Evolutionary conservation across 2,329 filamentous ascomycete species (phyloP), one percentile per base, ranked within the genome.

Genomic region (Penicillium concentricum): DNA sequence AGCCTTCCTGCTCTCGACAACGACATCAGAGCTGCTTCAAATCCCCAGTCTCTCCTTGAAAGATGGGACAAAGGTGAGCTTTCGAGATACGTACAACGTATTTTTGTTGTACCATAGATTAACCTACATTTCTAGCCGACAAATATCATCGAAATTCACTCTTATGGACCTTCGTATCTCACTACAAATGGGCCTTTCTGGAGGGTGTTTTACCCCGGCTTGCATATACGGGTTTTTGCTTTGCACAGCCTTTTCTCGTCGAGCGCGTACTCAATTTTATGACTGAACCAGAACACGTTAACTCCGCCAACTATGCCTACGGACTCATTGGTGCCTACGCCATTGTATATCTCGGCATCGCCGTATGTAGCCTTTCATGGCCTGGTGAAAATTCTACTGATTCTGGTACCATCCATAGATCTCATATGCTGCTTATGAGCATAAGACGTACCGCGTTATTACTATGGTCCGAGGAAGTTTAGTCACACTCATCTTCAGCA

Each of bases 201-300:
- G 53, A 38, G 20, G 63, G 61, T 15, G 64, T 79, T 4, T 39
- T 74, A 5, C 75, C 78, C 3, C 71, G 78, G 0, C 61, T 79
- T 2, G 67, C 70, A 10, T 71, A 71, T 24, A 72, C 70, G 1
- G 78, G 68, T 4, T 79, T 81, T 61, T 74, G 65, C 6, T 79
- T 80, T 51, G 71, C 75, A 5, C 79, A 81, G 37, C 78, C 79
- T 0, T 76, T 81, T 24, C 74, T 81, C 24, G 74, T 81, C 9
- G 43, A 63, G 44, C 53, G 60, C 5, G 61, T 65, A 6, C 49
- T 64, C 2, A 37, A 60, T 38, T 65, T 64, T 15, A 61, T 64
- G 58, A 54, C 48, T 2, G 61, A 64, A 18, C 58, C 60, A 8
- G 61, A 64, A 35, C 58, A 63, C 35, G 55, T 58, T 26, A 62